phyloP scores from a whole-genome alignment of 495 filamentous ascomycete species.

The Penicillium robsamsonii region DNA sequence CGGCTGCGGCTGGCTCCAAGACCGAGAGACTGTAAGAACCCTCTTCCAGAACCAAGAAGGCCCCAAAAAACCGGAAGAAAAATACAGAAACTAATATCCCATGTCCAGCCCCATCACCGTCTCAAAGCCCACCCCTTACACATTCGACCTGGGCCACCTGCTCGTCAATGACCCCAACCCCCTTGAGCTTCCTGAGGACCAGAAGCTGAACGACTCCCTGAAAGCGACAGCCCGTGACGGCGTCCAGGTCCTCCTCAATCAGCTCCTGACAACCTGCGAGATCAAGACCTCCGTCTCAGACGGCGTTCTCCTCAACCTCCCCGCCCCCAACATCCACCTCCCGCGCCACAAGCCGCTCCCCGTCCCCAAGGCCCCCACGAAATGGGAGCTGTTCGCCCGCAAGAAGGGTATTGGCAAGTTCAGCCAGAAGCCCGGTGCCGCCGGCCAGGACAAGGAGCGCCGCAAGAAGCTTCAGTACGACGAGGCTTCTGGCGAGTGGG shows the following conservation, averaged over 20 bases:
- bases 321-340: slow-evolving; percentile 60
- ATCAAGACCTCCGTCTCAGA: slow-evolving; percentile 58
- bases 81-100: slow-evolving; percentile 16
- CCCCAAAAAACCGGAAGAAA: neutral
- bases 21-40: slow-evolving; percentile 42
- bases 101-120: slow-evolving; percentile 57
- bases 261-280: slow-evolving; percentile 82
- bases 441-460: slow-evolving; percentile 53
- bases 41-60: slow-evolving; percentile 1
- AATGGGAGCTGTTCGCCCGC: slow-evolving; percentile 91
- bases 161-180: slow-evolving; percentile 81
- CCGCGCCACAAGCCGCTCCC: slow-evolving; percentile 92
- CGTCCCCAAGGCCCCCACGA: slow-evolving; percentile 73
- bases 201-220: slow-evolving; percentile 50
- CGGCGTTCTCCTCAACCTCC: slow-evolving; percentile 75
- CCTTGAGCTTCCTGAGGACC: slow-evolving; percentile 47
- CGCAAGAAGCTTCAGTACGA: slow-evolving; percentile 83
- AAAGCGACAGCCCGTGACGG: slow-evolving; percentile 74
- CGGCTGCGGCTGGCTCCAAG: slow-evolving; percentile 31
- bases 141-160: slow-evolving; percentile 87
- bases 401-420: slow-evolving; percentile 83
- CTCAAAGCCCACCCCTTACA: slow-evolving; percentile 81
- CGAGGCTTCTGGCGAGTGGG: slow-evolving; percentile 82
- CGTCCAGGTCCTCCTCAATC: slow-evolving; percentile 83
- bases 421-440: slow-evolving; percentile 41